phyloP scores from a whole-genome alignment of 768 basidiomycete genomes.

The Mycena polygramma region DNA sequence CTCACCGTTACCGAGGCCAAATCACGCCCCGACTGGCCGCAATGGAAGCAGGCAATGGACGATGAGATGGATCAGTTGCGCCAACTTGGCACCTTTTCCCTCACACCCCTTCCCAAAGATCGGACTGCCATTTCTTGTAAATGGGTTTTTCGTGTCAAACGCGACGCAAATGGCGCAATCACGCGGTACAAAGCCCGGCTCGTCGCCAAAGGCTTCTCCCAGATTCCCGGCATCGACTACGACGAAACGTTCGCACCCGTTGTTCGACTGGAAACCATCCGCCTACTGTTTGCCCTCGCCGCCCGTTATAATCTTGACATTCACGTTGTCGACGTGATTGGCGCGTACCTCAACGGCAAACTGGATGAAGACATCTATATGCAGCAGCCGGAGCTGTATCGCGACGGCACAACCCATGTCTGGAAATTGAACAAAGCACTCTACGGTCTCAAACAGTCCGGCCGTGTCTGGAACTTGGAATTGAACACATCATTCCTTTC shows the following conservation, averaged over 20 bases:
- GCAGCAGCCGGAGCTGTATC: slow-evolving; percentile 32
- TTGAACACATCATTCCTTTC: slow-evolving; percentile 30
- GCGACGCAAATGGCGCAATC: slow-evolving; percentile 44
- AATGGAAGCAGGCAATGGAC: slow-evolving; percentile 19
- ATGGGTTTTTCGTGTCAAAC: slow-evolving; percentile 48
- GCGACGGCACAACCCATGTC: slow-evolving; percentile 36
- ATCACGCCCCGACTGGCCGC: slow-evolving; percentile 19
- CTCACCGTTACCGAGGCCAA: slow-evolving; percentile 19
- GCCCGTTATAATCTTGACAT: slow-evolving; percentile 45
- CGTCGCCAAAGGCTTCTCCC: slow-evolving; percentile 40
- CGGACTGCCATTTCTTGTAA: slow-evolving; percentile 37
- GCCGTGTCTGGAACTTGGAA: slow-evolving; percentile 45
- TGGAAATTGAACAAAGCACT: slow-evolving; percentile 32
- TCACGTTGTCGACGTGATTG: slow-evolving; percentile 47
- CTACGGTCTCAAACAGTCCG: slow-evolving; percentile 45
- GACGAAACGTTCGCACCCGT: slow-evolving; percentile 33
- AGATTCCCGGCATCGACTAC: slow-evolving; percentile 49
- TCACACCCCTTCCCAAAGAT: slow-evolving; percentile 30
- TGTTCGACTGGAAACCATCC: slow-evolving; percentile 33
- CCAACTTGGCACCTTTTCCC: slow-evolving; percentile 32
- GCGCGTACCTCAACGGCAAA: too few relatives aligned
- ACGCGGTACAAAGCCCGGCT: slow-evolving; percentile 41
- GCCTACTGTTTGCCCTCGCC: slow-evolving; percentile 44
- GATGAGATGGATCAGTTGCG: slow-evolving; percentile 18
- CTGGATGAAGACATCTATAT: slow-evolving; percentile 38